Percentiles rank a stretch among this genome's conserved stretches.
These are phyloP conservation scores for Berkeleyomyces rouxiae DNA, from an alignment of 2,329 filamentous ascomycete genomes.

Conservation along the genomic window DNA sequence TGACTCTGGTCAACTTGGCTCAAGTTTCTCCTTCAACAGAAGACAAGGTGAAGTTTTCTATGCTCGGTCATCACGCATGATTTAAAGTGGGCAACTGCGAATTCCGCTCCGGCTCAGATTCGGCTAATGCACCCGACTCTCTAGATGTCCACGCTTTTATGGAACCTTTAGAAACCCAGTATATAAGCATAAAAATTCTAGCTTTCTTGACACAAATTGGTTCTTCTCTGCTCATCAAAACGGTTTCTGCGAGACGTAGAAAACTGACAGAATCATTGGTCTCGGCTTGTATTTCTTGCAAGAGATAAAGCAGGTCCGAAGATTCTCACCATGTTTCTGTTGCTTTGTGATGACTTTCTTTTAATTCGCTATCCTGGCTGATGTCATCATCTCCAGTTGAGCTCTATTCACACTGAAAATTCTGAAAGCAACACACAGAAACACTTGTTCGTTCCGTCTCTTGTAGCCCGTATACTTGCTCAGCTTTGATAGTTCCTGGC, in stretches of 20 bases:
- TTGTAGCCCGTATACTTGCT: too few species aligned
- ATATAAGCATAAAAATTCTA: conserved; percentile 1
- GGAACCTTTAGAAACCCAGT: neutral
- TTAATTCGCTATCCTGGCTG: neutral
- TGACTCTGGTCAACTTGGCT: too few species aligned
- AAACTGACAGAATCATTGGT: neutral
- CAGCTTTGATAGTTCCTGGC: too few species aligned
- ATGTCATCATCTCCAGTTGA: conserved; percentile 5
- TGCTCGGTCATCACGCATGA: too few species aligned
- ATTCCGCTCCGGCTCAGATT: neutral
- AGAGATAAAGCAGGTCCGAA: conserved; percentile 4
- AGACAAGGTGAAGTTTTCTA: too few species aligned
- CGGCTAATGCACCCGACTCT: neutral
- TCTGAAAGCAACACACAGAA: conserved; percentile 12
- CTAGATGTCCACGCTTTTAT: neutral
- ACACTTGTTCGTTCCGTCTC: neutral
- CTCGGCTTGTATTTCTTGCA: neutral
- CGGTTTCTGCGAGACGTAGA: too few species aligned
- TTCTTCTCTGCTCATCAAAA: neutral
- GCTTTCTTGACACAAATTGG: neutral
- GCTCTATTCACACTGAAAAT: conserved; percentile 14
- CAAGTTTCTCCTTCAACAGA: too few species aligned
- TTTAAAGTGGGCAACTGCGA: neutral
- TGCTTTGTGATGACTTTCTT: conserved; percentile 13
- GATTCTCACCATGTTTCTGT: neutral